Evolutionary conservation across 257 asterid genomes (phyloP).

Genomic region (Buddleja alternifolia): DNA sequence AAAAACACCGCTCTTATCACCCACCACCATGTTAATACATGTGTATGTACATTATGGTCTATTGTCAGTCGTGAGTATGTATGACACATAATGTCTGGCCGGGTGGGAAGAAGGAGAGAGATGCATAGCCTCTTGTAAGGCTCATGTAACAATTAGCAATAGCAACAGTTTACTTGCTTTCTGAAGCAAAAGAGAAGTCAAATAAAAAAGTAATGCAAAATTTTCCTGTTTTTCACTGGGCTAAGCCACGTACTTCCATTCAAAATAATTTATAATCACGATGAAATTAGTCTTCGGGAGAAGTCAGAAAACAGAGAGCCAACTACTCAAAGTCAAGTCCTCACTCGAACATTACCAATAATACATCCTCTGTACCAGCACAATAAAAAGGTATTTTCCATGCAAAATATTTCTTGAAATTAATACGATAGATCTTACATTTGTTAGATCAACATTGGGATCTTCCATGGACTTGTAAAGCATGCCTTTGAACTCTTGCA

Average conservation of each 20-base stretch:
- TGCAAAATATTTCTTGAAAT: conserved; percentile 12
- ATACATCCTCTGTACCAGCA: conserved; percentile 24
- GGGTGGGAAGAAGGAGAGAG: not conserved
- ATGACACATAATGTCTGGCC: not conserved
- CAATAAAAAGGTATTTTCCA: conserved; percentile 4
- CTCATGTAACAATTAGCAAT: not conserved
- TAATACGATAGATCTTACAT: conserved; percentile 50
- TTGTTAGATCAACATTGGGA: conserved; percentile 85
- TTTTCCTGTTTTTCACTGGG: conserved; percentile 1
- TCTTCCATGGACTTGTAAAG: conserved; percentile 97
- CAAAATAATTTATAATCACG: not conserved
- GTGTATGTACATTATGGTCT: not conserved
- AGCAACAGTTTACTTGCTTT: not conserved
- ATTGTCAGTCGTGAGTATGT: not conserved
- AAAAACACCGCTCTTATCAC: not conserved
- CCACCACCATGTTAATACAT: not conserved
- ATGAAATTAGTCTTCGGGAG: conserved; percentile 13
- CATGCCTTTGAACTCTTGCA: conserved; percentile 94
- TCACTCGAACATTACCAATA: conserved; percentile 12
- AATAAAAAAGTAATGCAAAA: not conserved
- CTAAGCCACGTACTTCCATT: not conserved
- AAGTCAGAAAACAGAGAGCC: conserved; percentile 19
- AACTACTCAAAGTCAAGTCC: conserved; percentile 15
- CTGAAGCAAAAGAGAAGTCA: conserved; percentile 1
- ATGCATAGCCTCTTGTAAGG: conserved; percentile 12